Percentiles rank a stretch among this genome's conserved stretches.
phyloP scores from a whole-genome alignment of 306 rosid species.

The Astragalus membranaceus region DNA sequence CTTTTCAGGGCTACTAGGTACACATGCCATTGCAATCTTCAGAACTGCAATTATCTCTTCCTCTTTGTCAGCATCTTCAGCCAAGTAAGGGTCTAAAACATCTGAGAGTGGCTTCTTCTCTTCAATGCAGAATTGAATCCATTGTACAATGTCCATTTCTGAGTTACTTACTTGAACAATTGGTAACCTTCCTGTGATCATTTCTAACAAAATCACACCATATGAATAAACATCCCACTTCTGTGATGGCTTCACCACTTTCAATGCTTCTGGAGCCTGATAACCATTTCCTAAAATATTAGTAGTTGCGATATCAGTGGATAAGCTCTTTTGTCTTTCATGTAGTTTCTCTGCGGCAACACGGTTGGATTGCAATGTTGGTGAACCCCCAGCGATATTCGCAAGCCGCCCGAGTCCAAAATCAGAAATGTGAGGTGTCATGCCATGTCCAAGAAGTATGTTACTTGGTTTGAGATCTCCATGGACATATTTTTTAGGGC shows the following conservation, averaged over 20 bases:
- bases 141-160: slow-evolving; percentile 88
- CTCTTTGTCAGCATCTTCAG: slow-evolving; percentile 61
- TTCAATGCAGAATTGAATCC: slow-evolving; percentile 92
- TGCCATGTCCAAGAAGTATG: slow-evolving; percentile 69
- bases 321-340: slow-evolving; percentile 53
- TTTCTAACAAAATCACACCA: slow-evolving; percentile 83
- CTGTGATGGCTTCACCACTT: slow-evolving; percentile 92
- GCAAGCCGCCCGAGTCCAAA: slow-evolving; percentile 97
- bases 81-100: slow-evolving; percentile 66
- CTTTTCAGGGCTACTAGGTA: slow-evolving; percentile 71
- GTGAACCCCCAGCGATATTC: slow-evolving; percentile 83
- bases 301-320: slow-evolving; percentile 42
- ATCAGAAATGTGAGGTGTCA: slow-evolving; percentile 81
- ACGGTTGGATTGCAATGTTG: slow-evolving; percentile 66
- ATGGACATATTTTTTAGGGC: slow-evolving; percentile 95
- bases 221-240: slow-evolving; percentile 95
- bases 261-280: slow-evolving; percentile 86
- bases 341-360: slow-evolving; percentile 50
- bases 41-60: slow-evolving; percentile 78
- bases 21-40: slow-evolving; percentile 94
- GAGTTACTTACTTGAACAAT: slow-evolving; percentile 63
- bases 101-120: slow-evolving; percentile 88
- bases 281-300: slow-evolving; percentile 49
- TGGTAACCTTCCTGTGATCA: slow-evolving; percentile 80
- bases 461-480: slow-evolving; percentile 85